phyloP scores from a whole-genome alignment of 306 rosid species.

The Echinosophora koreensis region DNA sequence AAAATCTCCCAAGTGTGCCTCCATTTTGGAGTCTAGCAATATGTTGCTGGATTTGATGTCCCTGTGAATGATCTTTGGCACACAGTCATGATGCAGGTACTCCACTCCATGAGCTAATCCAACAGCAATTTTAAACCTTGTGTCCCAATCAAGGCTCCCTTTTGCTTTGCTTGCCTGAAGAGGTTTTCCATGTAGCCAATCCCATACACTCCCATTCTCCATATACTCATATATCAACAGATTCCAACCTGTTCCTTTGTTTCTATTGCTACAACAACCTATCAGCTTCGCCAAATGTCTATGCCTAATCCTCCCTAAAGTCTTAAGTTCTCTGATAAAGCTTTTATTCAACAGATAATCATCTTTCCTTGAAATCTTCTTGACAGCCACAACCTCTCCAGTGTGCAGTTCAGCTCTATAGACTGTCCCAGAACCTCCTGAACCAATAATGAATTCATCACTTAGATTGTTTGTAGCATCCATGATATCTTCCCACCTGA shows the following conservation, averaged over 20 bases:
- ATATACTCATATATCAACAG: conserved; percentile 83
- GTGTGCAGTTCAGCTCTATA: conserved; percentile 72
- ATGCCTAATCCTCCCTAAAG: conserved; percentile 87
- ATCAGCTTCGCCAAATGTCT: conserved; percentile 87
- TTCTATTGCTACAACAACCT: conserved; percentile 84
- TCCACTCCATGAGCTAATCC: conserved; percentile 88
- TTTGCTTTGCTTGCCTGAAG: conserved; percentile 53
- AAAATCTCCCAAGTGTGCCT: conserved; percentile 94
- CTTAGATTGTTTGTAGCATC: conserved; percentile 79
- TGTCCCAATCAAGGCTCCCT: conserved; percentile 77
- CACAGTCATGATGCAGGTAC: conserved; percentile 93
- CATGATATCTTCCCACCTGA: conserved; percentile 83
- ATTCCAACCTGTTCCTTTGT: conserved; percentile 74
- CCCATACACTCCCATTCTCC: conserved; percentile 97
- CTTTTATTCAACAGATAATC: conserved; percentile 77
- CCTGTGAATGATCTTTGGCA: conserved; percentile 85
- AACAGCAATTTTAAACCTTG: conserved; percentile 75
- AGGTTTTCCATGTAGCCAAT: conserved; percentile 78
- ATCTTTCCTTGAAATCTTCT: conserved; percentile 80
- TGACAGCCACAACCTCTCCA: conserved; percentile 81
- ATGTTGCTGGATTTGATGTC: conserved; percentile 91
- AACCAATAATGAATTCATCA: conserved; percentile 77
- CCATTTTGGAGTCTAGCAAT: conserved; percentile 84
- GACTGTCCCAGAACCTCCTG: conserved; percentile 91
- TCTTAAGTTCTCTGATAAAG: conserved; percentile 81